phyloP scores from a whole-genome alignment of 176 grass and related monocot genomes.

The Canna indica region DNA sequence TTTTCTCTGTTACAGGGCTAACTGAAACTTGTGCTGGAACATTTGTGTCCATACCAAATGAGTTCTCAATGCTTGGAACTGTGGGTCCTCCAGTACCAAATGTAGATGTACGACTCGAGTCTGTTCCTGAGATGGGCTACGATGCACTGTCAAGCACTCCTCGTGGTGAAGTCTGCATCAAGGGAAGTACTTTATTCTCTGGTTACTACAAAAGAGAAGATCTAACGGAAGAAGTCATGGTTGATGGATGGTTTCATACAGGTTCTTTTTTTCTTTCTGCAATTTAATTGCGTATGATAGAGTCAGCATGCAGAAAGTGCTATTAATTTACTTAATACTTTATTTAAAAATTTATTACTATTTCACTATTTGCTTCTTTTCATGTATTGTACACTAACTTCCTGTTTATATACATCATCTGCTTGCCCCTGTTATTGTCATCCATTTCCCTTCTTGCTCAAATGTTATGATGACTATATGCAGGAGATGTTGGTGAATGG shows the following conservation, averaged over 20 bases:
- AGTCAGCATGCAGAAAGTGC: neutral
- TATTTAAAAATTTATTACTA: no score
- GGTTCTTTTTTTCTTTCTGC: slow-evolving; percentile 24
- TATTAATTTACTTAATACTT: no score
- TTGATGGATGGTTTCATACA: slow-evolving; percentile 90
- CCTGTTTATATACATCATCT: neutral
- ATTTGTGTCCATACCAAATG: slow-evolving; percentile 60
- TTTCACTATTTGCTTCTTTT: no score
- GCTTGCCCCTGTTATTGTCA: neutral
- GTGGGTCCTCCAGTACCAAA: slow-evolving; percentile 80
- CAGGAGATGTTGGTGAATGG: slow-evolving; percentile 90
- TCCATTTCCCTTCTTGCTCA: neutral
- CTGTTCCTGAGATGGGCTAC: slow-evolving; percentile 76
- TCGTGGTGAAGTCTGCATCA: slow-evolving; percentile 78
- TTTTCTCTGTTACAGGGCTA: slow-evolving; percentile 34
- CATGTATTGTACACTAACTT: neutral
- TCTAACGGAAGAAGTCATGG: slow-evolving; percentile 64
- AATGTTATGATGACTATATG: slow-evolving; percentile 21
- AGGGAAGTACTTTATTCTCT: slow-evolving; percentile 63
- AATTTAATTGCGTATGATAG: neutral
- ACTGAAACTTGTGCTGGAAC: slow-evolving; percentile 81
- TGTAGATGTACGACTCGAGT: slow-evolving; percentile 56
- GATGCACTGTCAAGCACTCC: slow-evolving; percentile 52
- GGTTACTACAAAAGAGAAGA: slow-evolving; percentile 78
- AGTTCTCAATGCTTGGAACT: slow-evolving; percentile 72